Percentiles rank a stretch among this genome's conserved stretches.
These are phyloP conservation scores for Cyberlindnera xylosilytica DNA, from an alignment of 805 yeast species.

Conservation along the genomic window DNA sequence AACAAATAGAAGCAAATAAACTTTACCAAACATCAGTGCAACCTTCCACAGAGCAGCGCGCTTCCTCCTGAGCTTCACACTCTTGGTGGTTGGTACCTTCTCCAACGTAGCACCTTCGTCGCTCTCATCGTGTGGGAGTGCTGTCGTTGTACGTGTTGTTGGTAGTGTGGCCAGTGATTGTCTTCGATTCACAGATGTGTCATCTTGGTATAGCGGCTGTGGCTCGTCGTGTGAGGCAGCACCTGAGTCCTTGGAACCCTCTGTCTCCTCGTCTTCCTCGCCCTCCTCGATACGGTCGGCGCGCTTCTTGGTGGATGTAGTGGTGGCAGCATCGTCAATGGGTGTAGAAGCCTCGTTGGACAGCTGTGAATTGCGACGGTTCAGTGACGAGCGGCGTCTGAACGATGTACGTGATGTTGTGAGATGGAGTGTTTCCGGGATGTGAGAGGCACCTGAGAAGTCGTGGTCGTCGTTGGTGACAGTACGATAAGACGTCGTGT, in stretches of 20 bases:
- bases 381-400: constrained; percentile 8
- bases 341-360: neutral
- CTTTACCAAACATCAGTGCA: constrained; percentile 13
- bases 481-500: constrained; percentile 10
- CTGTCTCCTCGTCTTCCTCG: constrained; percentile 1
- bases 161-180: neutral
- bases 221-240: neutral
- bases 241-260: constrained; percentile 1
- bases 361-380: neutral
- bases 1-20: constrained; percentile 21
- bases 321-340: neutral
- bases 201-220: neutral
- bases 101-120: constrained; percentile 4
- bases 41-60: constrained; percentile 13
- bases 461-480: constrained; percentile 13
- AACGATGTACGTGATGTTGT: constrained; percentile 6
- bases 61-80: constrained; percentile 15
- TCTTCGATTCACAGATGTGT: neutral
- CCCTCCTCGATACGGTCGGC: constrained; percentile 2
- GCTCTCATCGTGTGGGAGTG: constrained; percentile 4
- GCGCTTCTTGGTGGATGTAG: neutral
- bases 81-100: constrained; percentile 9
- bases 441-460: constrained; percentile 9
- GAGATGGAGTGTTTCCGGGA: constrained; percentile 10
- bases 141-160: neutral